Conservation (phyloP, 257 asterid genomes). For the Datura wrightii region DNA sequence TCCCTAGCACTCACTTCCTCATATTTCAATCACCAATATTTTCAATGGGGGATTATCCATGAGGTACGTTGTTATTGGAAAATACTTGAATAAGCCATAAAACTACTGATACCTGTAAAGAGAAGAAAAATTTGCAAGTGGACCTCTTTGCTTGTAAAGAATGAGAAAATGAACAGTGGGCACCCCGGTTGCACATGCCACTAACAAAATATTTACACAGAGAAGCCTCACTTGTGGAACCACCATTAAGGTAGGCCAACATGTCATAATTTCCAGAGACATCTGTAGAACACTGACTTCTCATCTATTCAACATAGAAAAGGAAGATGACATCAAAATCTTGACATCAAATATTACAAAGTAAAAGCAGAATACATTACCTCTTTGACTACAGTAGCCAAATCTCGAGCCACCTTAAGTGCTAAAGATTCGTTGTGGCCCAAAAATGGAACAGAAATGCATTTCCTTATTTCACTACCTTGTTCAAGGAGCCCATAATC, state of each 20-base stretch:
- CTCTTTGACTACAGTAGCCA: conserved; percentile 76
- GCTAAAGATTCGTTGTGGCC: conserved; percentile 58
- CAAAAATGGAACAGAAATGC: conserved; percentile 71
- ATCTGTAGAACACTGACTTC: conserved; percentile 55
- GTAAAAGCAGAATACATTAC: conserved; percentile 48
- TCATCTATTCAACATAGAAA: conserved; percentile 62
- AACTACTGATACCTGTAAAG: conserved; percentile 69
- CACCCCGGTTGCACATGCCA: conserved; percentile 84
- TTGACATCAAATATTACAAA: conserved; percentile 37
- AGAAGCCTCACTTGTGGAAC: conserved; percentile 47
- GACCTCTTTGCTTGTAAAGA: conserved; percentile 65
- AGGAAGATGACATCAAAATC: conserved; percentile 33
- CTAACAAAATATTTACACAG: conserved; percentile 66
- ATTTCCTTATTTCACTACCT: conserved; percentile 51
- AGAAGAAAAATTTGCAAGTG: conserved; percentile 80
- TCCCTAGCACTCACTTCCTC: conserved; percentile 4
- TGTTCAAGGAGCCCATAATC: conserved; percentile 51
- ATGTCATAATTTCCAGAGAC: conserved; percentile 46
- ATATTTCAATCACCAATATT: neutral
- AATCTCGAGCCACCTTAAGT: conserved; percentile 58
- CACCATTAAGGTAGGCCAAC: conserved; percentile 29
- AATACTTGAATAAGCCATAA: neutral
- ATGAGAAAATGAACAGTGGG: conserved; percentile 80
- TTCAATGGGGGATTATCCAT: neutral
- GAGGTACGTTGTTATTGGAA: neutral